Percentiles rank a stretch among this genome's conserved stretches.
phyloP scores from a whole-genome alignment of 2,329 filamentous ascomycete genomes.

The Xylaria sp. region DNA sequence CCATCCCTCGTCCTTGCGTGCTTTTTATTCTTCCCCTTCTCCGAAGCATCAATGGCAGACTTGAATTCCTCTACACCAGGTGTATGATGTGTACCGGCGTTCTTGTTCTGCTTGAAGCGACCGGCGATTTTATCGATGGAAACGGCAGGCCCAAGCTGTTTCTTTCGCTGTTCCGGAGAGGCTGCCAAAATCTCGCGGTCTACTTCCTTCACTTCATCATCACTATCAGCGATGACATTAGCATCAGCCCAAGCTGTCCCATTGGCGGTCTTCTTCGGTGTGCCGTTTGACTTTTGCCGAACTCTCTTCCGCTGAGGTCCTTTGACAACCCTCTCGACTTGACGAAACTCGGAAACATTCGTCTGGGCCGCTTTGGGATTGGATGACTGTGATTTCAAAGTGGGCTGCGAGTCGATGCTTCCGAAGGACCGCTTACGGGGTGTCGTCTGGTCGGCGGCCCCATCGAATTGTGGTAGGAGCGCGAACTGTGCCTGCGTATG shows the following conservation, averaged over 20 bases:
- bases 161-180: neutral
- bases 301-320: neutral
- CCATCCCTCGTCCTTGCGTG: conserved; percentile 9
- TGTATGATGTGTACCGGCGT: neutral
- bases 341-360: conserved; percentile 18
- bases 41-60: conserved; percentile 13
- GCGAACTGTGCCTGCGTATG: conserved; percentile 22
- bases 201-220: conserved; percentile 18
- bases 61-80: conserved; percentile 1
- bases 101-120: neutral
- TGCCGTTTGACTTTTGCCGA: neutral
- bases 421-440: conserved; percentile 27
- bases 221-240: conserved; percentile 7
- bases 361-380: conserved; percentile 8
- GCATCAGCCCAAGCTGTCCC: neutral
- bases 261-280: neutral
- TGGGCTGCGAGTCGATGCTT: conserved; percentile 24
- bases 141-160: neutral
- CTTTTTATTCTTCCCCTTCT: conserved; percentile 5
- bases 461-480: neutral
- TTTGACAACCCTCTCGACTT: neutral
- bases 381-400: conserved; percentile 17
- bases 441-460: neutral
- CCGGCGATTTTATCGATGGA: neutral
- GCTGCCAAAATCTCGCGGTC: neutral